phyloP scores from a whole-genome alignment of 116 monocot genomes.

The Papilionanthe hybrid region DNA sequence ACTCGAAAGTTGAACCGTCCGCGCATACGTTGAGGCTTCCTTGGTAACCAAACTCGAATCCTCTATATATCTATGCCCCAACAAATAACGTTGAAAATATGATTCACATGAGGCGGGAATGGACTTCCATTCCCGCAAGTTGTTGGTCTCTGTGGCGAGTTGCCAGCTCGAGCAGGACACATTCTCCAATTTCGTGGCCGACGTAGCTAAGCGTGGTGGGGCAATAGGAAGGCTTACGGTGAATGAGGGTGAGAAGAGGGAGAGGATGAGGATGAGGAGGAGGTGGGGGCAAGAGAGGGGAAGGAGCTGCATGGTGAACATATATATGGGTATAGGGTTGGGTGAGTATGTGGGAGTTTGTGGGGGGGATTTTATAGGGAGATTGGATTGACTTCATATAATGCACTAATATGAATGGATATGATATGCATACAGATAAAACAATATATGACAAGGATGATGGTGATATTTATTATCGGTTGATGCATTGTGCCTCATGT shows the following conservation, averaged over 20 bases:
- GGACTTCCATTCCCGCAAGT: not conserved
- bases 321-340: not conserved
- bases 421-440: too few species aligned
- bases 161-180: conserved; percentile 3
- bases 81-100: not conserved
- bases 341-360: too few species aligned
- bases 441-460: too few species aligned
- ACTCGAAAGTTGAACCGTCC: not conserved
- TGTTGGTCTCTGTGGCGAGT: conserved; percentile 1
- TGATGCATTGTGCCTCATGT: too few species aligned
- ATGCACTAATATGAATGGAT: too few species aligned
- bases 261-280: not conserved
- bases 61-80: not conserved
- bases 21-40: not conserved
- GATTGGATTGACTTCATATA: too few species aligned
- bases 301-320: not conserved
- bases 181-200: not conserved
- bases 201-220: not conserved
- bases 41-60: not conserved
- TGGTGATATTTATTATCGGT: too few species aligned
- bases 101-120: not conserved
- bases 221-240: not conserved
- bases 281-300: too few species aligned
- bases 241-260: not conserved
- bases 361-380: too few species aligned